Evolutionary conservation across 148 eudicot species (phyloP), one percentile per base, ranked within the genome.

Genomic region (Chenopodium album): DNA sequence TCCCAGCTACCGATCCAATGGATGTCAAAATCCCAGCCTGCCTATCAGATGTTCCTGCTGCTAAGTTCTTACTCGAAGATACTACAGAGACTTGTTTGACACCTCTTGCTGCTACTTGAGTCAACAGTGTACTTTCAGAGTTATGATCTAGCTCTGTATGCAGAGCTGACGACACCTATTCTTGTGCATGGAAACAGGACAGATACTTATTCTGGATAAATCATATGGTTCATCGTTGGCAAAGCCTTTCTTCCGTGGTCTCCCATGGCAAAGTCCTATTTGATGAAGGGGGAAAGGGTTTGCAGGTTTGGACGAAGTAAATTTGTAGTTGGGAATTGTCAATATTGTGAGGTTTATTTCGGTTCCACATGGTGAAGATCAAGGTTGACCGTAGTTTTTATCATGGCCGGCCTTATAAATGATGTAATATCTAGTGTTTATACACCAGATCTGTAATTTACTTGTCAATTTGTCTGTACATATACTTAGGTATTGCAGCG

Each of bases 1-100:
- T 97, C 85, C 97, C 99, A 4, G 90, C 85, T 41, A 71, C 88
- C 19, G 98, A 94, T 77, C 98, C 93, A 84, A 81, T 91, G 86
- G 88, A 87, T 79, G 83, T 92, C 64, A 93, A 92, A 72, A 87
- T 89, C 23, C 98, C 98, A 19, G 59, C 87, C 65, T 85, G 85
- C 83, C 78, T 94, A 78, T 87, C 91, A 41, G 91, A 90, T 65
- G 81, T 86, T 80, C 90, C 97, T 72, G 94, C 92, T 69, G 97
- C 94, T 19, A 89, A 88, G 83, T 89, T 91, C 76, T 81, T 93
- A 83, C 65, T 93, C 79, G 89, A 90, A 80, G 80, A 65, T 79
- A n/a, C 80, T 31, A 85, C 86, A 63, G 41, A 72, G 26, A 60
- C 26, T 69, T 23, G 7, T 16, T 22, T 41, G 73, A 76, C 41